These are phyloP conservation scores for Alternaria gaisen DNA, from an alignment of 2,329 filamentous ascomycete genomes.

Conservation along the genomic window DNA sequence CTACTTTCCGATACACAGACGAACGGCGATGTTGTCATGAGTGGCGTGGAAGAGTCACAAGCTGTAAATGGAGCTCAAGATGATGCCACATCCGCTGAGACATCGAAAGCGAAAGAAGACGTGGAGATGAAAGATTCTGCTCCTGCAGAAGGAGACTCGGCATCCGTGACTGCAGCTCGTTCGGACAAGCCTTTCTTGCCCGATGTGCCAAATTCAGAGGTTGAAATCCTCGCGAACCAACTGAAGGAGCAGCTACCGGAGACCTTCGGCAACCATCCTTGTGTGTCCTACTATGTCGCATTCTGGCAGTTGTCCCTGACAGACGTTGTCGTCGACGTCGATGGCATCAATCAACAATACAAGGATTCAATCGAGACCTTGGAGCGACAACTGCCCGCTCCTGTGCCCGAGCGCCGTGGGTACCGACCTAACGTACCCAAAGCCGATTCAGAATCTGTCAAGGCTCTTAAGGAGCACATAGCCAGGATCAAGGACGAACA, in stretches of 20 bases:
- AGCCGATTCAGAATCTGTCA: slow-evolving; percentile 70
- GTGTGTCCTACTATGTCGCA: slow-evolving; percentile 81
- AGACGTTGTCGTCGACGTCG: slow-evolving; percentile 72
- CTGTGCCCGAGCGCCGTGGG: slow-evolving; percentile 72
- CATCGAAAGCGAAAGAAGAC: slow-evolving; percentile 33
- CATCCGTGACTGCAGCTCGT: background rate
- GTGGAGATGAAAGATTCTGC: slow-evolving; percentile 53
- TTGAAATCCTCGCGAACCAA: slow-evolving; percentile 77
- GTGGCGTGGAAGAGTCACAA: slow-evolving; percentile 28
- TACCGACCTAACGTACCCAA: slow-evolving; percentile 51
- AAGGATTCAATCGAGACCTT: slow-evolving; percentile 70
- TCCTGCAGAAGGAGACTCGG: background rate
- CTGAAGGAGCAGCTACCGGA: slow-evolving; percentile 69
- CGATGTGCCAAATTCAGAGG: slow-evolving; percentile 67
- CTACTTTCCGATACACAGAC: slow-evolving; percentile 19
- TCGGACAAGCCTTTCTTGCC: slow-evolving; percentile 5
- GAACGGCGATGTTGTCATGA: slow-evolving; percentile 63
- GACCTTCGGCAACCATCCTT: slow-evolving; percentile 74
- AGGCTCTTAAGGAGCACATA: slow-evolving; percentile 74
- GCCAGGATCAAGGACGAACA: slow-evolving; percentile 61
- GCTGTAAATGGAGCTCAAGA: slow-evolving; percentile 12
- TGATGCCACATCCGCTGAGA: slow-evolving; percentile 10
- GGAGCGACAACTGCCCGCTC: slow-evolving; percentile 39
- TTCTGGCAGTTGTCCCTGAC: slow-evolving; percentile 92
- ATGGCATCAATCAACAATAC: slow-evolving; percentile 74